A percentile compares a stretch with the other conserved stretches of the same genome.
These are phyloP conservation scores for Camellia sinensis DNA, from an alignment of 148 eudicot genomes.

Conservation along the genomic window DNA sequence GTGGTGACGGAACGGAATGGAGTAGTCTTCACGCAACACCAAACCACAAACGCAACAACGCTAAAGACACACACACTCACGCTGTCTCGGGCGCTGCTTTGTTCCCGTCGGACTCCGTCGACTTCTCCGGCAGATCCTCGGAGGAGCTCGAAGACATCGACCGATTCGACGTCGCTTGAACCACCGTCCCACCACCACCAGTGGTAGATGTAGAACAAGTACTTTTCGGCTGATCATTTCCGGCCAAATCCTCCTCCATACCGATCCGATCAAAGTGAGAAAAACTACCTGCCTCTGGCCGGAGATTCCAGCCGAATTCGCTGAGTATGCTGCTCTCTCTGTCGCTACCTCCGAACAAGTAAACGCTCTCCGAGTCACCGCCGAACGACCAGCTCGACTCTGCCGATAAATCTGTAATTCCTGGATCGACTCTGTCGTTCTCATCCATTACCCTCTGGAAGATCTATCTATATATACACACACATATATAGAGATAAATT, in stretches of 20 bases:
- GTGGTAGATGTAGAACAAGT: not conserved
- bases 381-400: constrained; percentile 33
- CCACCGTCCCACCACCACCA: not conserved
- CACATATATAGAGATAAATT: not conserved
- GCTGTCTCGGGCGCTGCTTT: constrained; percentile 37
- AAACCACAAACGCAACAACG: not conserved
- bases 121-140: constrained; percentile 52
- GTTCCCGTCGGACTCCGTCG: constrained; percentile 27
- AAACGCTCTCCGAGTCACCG: constrained; percentile 21
- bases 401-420: not conserved
- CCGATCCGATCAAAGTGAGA: constrained; percentile 20
- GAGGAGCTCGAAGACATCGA: constrained; percentile 64
- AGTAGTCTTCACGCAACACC: constrained; percentile 8
- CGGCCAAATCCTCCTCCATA: constrained; percentile 15
- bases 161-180: constrained; percentile 21
- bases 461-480: not conserved
- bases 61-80: constrained; percentile 48
- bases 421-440: constrained; percentile 24
- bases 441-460: constrained; percentile 20
- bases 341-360: constrained; percentile 25
- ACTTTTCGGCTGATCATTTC: constrained; percentile 1
- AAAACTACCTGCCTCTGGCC: constrained; percentile 10
- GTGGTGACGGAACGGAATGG: not conserved
- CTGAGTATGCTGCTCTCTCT: constrained; percentile 30
- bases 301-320: constrained; percentile 49